Percentiles rank a stretch among this genome's conserved stretches.
Evolutionary conservation across 345 rosid species (phyloP).

Genomic region (Anastatica hierochuntica): DNA sequence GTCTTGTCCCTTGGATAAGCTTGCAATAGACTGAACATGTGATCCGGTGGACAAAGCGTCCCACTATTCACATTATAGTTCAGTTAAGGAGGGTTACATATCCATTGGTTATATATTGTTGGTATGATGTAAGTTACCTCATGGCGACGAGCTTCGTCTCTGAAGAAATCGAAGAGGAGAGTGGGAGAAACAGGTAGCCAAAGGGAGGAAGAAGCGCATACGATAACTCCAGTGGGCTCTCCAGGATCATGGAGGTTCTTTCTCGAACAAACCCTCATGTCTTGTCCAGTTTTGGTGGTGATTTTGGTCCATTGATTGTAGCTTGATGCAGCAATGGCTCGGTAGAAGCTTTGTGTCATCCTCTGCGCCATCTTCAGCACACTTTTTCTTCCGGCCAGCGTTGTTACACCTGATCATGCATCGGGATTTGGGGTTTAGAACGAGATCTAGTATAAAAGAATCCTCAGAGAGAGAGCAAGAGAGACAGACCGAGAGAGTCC

Average conservation of each 20-base stretch:
- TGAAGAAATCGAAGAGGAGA: slow-evolving; percentile 66
- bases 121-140: slow-evolving; percentile 50
- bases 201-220: slow-evolving; percentile 81
- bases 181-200: slow-evolving; percentile 76
- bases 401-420: slow-evolving; percentile 85
- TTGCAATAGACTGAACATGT: slow-evolving; percentile 61
- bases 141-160: slow-evolving; percentile 69
- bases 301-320: slow-evolving; percentile 81
- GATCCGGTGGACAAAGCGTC: slow-evolving; percentile 70
- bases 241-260: slow-evolving; percentile 90
- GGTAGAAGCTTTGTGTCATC: slow-evolving; percentile 79
- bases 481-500: slow-evolving; percentile 66
- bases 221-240: slow-evolving; percentile 80
- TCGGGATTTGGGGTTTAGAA: too few species aligned
- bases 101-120: too few species aligned
- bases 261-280: slow-evolving; percentile 78
- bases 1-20: slow-evolving; percentile 83
- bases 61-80: slow-evolving; percentile 76
- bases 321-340: slow-evolving; percentile 91
- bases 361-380: slow-evolving; percentile 81
- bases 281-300: slow-evolving; percentile 81
- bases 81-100: too few species aligned
- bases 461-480: not conserved
- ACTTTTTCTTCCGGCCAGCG: slow-evolving; percentile 93
- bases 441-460: too few species aligned